Evolutionary conservation across 2,329 filamentous ascomycete species (phyloP).

Genomic region (Zymoseptoria brevis): DNA sequence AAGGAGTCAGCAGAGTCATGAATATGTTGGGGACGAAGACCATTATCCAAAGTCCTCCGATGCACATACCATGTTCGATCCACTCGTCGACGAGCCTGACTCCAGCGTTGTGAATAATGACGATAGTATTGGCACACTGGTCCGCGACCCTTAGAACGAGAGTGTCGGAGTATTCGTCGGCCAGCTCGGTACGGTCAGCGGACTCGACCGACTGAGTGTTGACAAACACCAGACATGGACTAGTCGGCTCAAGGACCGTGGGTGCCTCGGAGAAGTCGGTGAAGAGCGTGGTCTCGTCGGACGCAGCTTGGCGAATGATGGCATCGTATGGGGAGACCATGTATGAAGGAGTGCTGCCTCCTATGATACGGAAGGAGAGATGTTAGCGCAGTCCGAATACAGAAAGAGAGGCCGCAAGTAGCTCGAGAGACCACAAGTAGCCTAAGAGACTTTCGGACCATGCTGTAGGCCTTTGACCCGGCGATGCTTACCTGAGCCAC

Average conservation of each 20-base stretch:
- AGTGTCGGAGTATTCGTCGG: slow-evolving; percentile 42
- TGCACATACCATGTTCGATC: slow-evolving; percentile 16
- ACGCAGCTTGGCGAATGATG: slow-evolving; percentile 27
- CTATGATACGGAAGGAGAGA: slow-evolving; percentile 1
- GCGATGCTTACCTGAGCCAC: slow-evolving; percentile 17
- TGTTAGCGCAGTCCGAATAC: neutral
- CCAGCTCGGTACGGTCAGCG: slow-evolving; percentile 31
- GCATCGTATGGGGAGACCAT: slow-evolving; percentile 31
- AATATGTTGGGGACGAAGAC: neutral
- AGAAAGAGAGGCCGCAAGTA: neutral
- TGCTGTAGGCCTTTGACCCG: slow-evolving; percentile 19
- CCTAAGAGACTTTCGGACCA: neutral
- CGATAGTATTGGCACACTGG: slow-evolving; percentile 56
- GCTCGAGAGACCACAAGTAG: too few relatives aligned
- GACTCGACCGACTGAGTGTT: slow-evolving; percentile 43
- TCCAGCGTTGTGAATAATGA: slow-evolving; percentile 57
- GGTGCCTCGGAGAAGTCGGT: slow-evolving; percentile 52
- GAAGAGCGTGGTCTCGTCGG: slow-evolving; percentile 51
- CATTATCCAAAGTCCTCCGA: neutral
- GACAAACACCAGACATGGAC: slow-evolving; percentile 49
- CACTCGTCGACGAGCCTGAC: slow-evolving; percentile 24
- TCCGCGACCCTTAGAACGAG: slow-evolving; percentile 51
- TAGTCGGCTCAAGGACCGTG: slow-evolving; percentile 37
- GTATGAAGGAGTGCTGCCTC: slow-evolving; percentile 28
- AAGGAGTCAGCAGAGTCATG: neutral